A percentile compares a stretch with the other conserved stretches of the same genome.
Evolutionary conservation across 495 filamentous ascomycete genomes (phyloP).

Genomic region (Podospora sp.): DNA sequence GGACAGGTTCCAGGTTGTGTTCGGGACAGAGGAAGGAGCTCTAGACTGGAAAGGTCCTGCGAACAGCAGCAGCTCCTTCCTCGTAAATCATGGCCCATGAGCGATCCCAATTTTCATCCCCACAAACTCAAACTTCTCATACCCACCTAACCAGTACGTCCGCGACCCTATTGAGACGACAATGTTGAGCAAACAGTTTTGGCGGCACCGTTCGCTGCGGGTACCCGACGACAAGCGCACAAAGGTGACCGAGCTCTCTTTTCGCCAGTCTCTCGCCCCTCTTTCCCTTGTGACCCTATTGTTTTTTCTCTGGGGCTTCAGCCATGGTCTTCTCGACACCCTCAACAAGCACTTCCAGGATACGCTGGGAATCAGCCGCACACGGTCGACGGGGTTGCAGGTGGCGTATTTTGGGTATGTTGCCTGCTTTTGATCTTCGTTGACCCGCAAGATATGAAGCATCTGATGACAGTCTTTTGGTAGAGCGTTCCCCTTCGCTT

Average conservation of each 20-base stretch:
- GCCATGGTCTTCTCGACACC: slow-evolving; percentile 72
- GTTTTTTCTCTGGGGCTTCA: slow-evolving; percentile 86
- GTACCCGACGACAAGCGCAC: neutral
- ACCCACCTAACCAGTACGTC: neutral
- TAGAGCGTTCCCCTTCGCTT: slow-evolving; percentile 40
- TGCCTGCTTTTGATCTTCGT: neutral
- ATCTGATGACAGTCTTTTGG: slow-evolving; percentile 55
- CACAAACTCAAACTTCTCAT: too few relatives aligned
- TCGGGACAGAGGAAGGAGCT: too few relatives aligned
- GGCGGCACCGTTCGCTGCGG: neutral
- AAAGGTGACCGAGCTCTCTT: neutral
- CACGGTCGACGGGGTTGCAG: slow-evolving; percentile 40
- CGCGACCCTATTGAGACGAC: neutral
- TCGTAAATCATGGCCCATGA: neutral
- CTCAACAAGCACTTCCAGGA: slow-evolving; percentile 45
- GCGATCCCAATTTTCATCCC: too few relatives aligned
- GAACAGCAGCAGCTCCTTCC: neutral
- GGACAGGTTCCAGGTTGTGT: too few relatives aligned
- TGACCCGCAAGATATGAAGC: neutral
- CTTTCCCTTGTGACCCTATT: slow-evolving; percentile 63
- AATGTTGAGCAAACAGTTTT: neutral
- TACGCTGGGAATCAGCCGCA: slow-evolving; percentile 36
- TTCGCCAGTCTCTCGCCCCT: neutral
- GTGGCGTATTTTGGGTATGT: slow-evolving; percentile 41
- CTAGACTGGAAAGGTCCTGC: too few relatives aligned